Evolutionary conservation across 2,329 filamentous ascomycete genomes (phyloP).

Genomic region (Curvularia sp.): DNA sequence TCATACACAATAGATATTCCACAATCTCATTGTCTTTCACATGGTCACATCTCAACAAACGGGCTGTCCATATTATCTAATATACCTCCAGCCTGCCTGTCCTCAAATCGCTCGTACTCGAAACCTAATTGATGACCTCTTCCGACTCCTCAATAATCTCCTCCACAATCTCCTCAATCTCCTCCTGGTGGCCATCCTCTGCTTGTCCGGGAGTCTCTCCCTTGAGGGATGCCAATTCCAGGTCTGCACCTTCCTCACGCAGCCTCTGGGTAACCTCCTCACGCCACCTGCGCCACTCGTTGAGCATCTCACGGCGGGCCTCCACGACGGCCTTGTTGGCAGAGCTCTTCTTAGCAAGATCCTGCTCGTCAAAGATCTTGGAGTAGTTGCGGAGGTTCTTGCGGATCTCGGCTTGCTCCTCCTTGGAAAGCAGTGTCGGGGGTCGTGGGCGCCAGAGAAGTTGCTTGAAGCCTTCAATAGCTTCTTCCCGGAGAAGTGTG

Average conservation of each 20-base stretch:
- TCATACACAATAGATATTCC: neutral
- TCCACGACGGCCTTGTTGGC: constrained; percentile 95
- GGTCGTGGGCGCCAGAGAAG: constrained; percentile 93
- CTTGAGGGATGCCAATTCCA: constrained; percentile 64
- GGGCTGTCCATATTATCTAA: neutral
- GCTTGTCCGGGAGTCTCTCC: constrained; percentile 50
- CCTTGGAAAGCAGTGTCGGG: constrained; percentile 87
- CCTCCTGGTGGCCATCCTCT: constrained; percentile 61
- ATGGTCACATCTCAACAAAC: neutral
- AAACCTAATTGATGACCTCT: constrained; percentile 64
- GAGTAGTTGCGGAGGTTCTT: constrained; percentile 98
- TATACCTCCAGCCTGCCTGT: neutral
- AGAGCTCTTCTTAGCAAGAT: constrained; percentile 89
- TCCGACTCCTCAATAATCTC: constrained; percentile 89
- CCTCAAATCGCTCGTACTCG: neutral
- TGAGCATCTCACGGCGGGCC: constrained; percentile 77
- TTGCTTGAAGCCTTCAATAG: constrained; percentile 97
- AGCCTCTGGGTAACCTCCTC: constrained; percentile 73
- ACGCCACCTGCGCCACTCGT: constrained; percentile 90
- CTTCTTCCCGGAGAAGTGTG: constrained; percentile 85
- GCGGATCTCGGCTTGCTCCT: constrained; percentile 96
- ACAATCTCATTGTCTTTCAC: neutral
- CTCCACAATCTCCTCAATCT: constrained; percentile 80
- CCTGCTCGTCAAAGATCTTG: constrained; percentile 92
- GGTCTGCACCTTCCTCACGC: constrained; percentile 59